A percentile compares a stretch with the other conserved stretches of the same genome.
phyloP scores from a whole-genome alignment of 1,139 yeast species.

The Pichia sp. region DNA sequence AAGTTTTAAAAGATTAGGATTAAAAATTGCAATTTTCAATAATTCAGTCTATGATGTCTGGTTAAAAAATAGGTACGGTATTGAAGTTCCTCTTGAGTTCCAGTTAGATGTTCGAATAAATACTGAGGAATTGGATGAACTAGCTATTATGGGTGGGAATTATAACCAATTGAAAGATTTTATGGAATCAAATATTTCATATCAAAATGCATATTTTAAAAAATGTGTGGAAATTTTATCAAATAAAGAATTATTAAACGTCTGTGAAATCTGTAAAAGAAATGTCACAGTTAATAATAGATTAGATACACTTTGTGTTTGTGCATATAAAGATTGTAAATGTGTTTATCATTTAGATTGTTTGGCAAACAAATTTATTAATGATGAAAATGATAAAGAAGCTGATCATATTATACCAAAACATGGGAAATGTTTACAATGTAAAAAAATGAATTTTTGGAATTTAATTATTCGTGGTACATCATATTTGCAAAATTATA shows the following conservation, averaged over 20 bases:
- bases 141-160: slow-evolving; percentile 24
- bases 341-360: slow-evolving; percentile 41
- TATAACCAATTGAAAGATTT: slow-evolving; percentile 25
- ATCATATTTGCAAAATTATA: slow-evolving; percentile 1
- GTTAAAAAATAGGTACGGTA: slow-evolving; percentile 19
- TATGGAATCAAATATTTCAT: slow-evolving; percentile 9
- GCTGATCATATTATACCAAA: slow-evolving; percentile 33
- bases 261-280: slow-evolving; percentile 19
- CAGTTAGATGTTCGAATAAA: slow-evolving; percentile 11
- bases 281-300: slow-evolving; percentile 21
- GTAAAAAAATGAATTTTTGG: slow-evolving; percentile 39
- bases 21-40: slow-evolving; percentile 26
- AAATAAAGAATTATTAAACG: not conserved
- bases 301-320: slow-evolving; percentile 28
- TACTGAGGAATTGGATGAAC: slow-evolving; percentile 5
- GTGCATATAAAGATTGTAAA: slow-evolving; percentile 34
- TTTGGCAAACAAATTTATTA: slow-evolving; percentile 28
- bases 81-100: slow-evolving; percentile 20
- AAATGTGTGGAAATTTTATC: slow-evolving; percentile 6
- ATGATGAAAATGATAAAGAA: slow-evolving; percentile 13
- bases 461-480: slow-evolving; percentile 30
- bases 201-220: slow-evolving; percentile 17
- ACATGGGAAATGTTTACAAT: slow-evolving; percentile 36
- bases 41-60: slow-evolving; percentile 10
- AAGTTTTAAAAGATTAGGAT: slow-evolving; percentile 38